Percentiles rank a stretch among this genome's conserved stretches.
Evolutionary conservation across 192 early-diverging fungal genomes (phyloP).

Genomic region (Martensiomyces pterosporus): DNA sequence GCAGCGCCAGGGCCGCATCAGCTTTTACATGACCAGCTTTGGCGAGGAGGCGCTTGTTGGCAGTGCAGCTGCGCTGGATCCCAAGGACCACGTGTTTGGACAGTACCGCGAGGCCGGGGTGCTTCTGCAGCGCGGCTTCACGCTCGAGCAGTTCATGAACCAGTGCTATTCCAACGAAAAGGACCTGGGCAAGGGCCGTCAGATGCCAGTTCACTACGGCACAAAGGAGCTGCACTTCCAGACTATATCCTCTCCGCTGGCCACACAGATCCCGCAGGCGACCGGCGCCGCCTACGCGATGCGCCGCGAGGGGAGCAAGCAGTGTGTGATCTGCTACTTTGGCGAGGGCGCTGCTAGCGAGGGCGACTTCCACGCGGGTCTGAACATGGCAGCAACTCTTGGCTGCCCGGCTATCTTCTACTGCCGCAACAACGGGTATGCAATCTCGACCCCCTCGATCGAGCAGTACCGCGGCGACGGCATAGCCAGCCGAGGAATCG

Average conservation of each 20-base stretch:
- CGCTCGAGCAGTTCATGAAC: constrained; percentile 91
- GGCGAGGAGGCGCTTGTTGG: constrained; percentile 97
- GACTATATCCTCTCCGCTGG: constrained; percentile 94
- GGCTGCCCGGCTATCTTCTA: constrained; percentile 91
- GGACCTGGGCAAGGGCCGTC: constrained; percentile 91
- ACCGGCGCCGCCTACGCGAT: constrained; percentile 92
- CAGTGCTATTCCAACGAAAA: constrained; percentile 90
- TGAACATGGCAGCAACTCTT: constrained; percentile 96
- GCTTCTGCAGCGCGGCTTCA: constrained; percentile 92
- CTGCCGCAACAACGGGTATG: constrained; percentile 98
- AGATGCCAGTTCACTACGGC: constrained; percentile 99
- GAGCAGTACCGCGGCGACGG: constrained; percentile 99
- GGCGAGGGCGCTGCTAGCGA: constrained; percentile 97
- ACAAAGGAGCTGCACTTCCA: constrained; percentile 82
- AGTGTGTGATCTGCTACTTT: constrained; percentile 91
- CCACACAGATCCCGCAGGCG: constrained; percentile 98
- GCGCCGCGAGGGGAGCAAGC: constrained; percentile 73
- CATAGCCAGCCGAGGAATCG: constrained; percentile 89
- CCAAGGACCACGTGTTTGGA: constrained; percentile 92
- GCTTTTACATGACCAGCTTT: constrained; percentile 99
- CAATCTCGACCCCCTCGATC: constrained; percentile 90
- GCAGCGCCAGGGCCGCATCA: constrained; percentile 95
- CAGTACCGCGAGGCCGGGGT: constrained; percentile 97
- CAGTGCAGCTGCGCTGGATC: constrained; percentile 78
- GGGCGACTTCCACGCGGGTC: constrained; percentile 95